These are phyloP conservation scores for Colletotrichum sansevieriae DNA, from an alignment of 2,329 filamentous ascomycete species.

Conservation along the genomic window DNA sequence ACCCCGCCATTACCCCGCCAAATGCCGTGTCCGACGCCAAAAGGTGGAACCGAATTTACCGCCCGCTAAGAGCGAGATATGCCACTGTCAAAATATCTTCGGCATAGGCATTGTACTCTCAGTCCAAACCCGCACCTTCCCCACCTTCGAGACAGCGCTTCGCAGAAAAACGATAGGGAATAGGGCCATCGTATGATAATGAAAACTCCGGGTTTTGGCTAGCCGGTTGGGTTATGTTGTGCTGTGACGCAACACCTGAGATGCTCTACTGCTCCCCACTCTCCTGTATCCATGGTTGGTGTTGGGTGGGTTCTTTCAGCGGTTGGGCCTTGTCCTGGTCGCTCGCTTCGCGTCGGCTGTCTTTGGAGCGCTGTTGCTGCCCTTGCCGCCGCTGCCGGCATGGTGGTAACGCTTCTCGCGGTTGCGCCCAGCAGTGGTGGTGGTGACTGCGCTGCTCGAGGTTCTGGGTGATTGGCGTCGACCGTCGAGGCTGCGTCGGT, in stretches of 20 bases:
- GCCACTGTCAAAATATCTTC: constrained; percentile 11
- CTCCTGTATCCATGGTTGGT: neutral
- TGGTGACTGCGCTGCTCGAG: constrained; percentile 9
- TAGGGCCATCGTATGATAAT: constrained; percentile 14
- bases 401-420: constrained; percentile 32
- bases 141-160: constrained; percentile 6
- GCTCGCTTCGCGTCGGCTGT: constrained; percentile 30
- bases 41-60: constrained; percentile 28
- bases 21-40: constrained; percentile 32
- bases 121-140: neutral
- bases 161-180: constrained; percentile 17
- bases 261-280: neutral
- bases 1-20: constrained; percentile 44
- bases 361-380: constrained; percentile 1
- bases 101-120: constrained; percentile 4
- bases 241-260: constrained; percentile 10
- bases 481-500: constrained; percentile 25
- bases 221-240: constrained; percentile 10
- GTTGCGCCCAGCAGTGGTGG: neutral
- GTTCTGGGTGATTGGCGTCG: constrained; percentile 22
- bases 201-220: neutral
- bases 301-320: constrained; percentile 12
- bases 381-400: neutral
- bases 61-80: constrained; percentile 29
- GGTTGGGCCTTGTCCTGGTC: constrained; percentile 27